Evolutionary conservation across 1,284 basidiomycete species (phyloP), one percentile per base, ranked within the genome.

Genomic region (Wallemia mellicola): DNA sequence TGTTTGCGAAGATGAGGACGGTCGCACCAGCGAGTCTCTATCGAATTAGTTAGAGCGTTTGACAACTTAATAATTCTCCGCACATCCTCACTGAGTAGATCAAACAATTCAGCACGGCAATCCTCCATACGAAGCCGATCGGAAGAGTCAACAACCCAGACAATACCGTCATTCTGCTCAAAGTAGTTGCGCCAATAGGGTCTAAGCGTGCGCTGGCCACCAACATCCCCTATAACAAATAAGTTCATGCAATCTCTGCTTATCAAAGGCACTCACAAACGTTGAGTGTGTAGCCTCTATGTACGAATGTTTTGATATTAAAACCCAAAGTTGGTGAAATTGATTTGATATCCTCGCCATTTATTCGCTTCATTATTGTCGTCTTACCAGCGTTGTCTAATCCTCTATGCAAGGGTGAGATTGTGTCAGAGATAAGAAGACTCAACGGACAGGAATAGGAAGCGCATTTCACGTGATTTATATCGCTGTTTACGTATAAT

Each of bases 211-310:
- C 82, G 79, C 70, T 98, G 94, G 14, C 94, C 94, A 27, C 94
- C 94, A 28, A 99, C 88, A 68, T 99, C 94, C 94, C 92, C 91
- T 88, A n/a, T n/a, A n/a, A n/a, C n/a, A n/a, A n/a, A n/a, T n/a
- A n/a, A n/a, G n/a, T n/a, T n/a, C n/a, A n/a, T n/a, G 63, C 11
- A 61, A 19, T 54, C n/a, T 61, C 55, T 17, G 57, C 58, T 28
- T 24, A 28, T 54, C 27, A 55, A 27, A 24, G 27, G 7, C 25
- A 73, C 82, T 64, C 67, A 91, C 88, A 96, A 48, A 94, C 84
- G 68, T 94, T 94, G 58, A 95, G 73, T 1, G 86, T 91, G 68
- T 86, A 94, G 63, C 87, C 88, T 63, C 80, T 76, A 68, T 94
- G 84, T 25, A 82, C 74, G 64, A 98, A 84, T 1, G 91, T 94